Evolutionary conservation across 1,284 basidiomycete species (phyloP).

Genomic region (Leccinum pachyderme): DNA sequence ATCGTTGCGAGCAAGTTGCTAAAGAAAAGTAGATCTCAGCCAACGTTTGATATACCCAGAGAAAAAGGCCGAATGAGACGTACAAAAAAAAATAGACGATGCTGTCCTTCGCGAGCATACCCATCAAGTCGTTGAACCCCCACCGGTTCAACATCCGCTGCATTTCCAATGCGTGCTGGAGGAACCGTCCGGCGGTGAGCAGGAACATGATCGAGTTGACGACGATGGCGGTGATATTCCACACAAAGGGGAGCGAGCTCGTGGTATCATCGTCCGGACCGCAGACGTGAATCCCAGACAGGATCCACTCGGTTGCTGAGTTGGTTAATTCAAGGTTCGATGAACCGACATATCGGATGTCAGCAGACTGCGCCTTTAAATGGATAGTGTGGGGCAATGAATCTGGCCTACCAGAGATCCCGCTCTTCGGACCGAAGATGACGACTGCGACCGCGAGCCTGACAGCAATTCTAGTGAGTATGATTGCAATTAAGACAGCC

Average conservation of each 20-base stretch:
- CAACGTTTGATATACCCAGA: neutral
- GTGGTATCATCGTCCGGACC: slow-evolving; percentile 1
- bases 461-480: slow-evolving; percentile 10
- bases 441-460: slow-evolving; percentile 10
- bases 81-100: slow-evolving; percentile 23
- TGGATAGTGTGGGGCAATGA: too few species aligned
- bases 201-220: slow-evolving; percentile 13
- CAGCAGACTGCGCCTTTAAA: neutral
- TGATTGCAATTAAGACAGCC: slow-evolving; percentile 2
- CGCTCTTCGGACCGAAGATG: slow-evolving; percentile 18
- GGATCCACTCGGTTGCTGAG: slow-evolving; percentile 17
- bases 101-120: slow-evolving; percentile 17
- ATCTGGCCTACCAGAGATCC: slow-evolving; percentile 12
- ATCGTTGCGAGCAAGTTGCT: slow-evolving; percentile 19
- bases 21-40: neutral
- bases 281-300: slow-evolving; percentile 20
- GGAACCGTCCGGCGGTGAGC: slow-evolving; percentile 15
- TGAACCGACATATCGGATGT: neutral
- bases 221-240: slow-evolving; percentile 13
- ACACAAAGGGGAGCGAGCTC: slow-evolving; percentile 12
- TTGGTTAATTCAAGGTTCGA: neutral
- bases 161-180: slow-evolving; percentile 14
- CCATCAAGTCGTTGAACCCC: slow-evolving; percentile 16
- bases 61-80: neutral
- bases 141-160: slow-evolving; percentile 8